phyloP scores from a whole-genome alignment of 164 flowering plant species.

The Liquidambar formosana region DNA sequence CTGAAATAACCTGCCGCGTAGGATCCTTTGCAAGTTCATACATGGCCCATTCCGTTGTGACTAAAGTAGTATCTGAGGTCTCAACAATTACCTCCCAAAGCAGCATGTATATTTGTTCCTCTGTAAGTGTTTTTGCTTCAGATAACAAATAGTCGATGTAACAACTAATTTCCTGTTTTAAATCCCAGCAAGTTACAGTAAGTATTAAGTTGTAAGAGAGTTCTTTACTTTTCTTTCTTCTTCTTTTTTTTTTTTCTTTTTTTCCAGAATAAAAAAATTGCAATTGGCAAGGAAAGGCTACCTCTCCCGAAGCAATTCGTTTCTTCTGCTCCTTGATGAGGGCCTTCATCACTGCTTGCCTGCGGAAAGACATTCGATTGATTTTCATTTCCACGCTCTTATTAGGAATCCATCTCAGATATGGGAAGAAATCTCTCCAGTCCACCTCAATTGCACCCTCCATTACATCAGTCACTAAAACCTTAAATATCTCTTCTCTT shows the following conservation, averaged over 20 bases:
- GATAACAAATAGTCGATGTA: constrained; percentile 60
- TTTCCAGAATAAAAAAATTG: no score
- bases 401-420: constrained; percentile 81
- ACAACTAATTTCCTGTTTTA: constrained; percentile 48
- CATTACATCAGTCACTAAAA: constrained; percentile 67
- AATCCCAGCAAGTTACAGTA: neutral
- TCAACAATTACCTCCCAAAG: constrained; percentile 87
- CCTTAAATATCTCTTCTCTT: constrained; percentile 53
- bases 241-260: no score
- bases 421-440: constrained; percentile 96
- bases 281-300: constrained; percentile 9
- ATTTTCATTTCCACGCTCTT: constrained; percentile 53
- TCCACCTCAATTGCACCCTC: constrained; percentile 86
- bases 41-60: constrained; percentile 93
- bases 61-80: constrained; percentile 76
- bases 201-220: neutral
- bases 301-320: constrained; percentile 53
- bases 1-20: constrained; percentile 52
- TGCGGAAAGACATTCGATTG: constrained; percentile 37
- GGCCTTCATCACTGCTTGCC: constrained; percentile 59
- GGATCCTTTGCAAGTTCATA: constrained; percentile 76
- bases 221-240: no score
- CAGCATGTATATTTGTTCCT: constrained; percentile 56
- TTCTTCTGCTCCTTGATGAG: constrained; percentile 52
- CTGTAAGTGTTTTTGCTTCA: constrained; percentile 55